Conservation (phyloP, 192 early-diverging fungal genomes). For the Piromyces finnis region DNA sequence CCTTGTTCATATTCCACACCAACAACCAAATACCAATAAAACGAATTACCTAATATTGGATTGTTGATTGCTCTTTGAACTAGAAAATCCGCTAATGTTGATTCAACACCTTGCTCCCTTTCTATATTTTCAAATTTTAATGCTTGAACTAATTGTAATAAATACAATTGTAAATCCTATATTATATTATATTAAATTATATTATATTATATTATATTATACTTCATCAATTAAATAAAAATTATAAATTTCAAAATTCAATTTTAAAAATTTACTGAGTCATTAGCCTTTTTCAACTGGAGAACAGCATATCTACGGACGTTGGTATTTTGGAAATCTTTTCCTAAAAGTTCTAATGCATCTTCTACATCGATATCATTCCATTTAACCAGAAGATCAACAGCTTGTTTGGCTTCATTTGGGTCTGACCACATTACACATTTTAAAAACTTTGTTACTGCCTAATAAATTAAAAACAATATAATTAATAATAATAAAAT, state of each 20-base stretch:
- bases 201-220: background rate
- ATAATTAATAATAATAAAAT: background rate
- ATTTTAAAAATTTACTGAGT: slow-evolving; percentile 40
- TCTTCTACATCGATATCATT: slow-evolving; percentile 86
- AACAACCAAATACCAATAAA: slow-evolving; percentile 59
- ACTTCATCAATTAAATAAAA: background rate
- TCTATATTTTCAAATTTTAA: slow-evolving; percentile 80
- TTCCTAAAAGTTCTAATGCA: slow-evolving; percentile 82
- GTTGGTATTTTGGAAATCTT: slow-evolving; percentile 59
- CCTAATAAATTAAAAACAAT: slow-evolving; percentile 15
- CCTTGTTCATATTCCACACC: slow-evolving; percentile 75
- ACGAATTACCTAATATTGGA: slow-evolving; percentile 74
- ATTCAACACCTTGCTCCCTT: slow-evolving; percentile 8
- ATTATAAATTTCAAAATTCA: background rate
- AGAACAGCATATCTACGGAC: slow-evolving; percentile 77
- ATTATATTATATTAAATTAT: background rate
- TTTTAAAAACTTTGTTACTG: slow-evolving; percentile 94
- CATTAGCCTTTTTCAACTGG: slow-evolving; percentile 75
- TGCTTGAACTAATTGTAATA: slow-evolving; percentile 95
- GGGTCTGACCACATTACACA: slow-evolving; percentile 89
- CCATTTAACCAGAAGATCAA: slow-evolving; percentile 72
- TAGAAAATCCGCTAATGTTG: slow-evolving; percentile 64
- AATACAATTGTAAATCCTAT: slow-evolving; percentile 79
- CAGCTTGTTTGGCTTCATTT: slow-evolving; percentile 80
- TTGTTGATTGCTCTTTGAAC: slow-evolving; percentile 74